A percentile compares a stretch with the other conserved stretches of the same genome.
Evolutionary conservation across 768 basidiomycete genomes (phyloP).

Genomic region (Pleurotus tuoliensis): DNA sequence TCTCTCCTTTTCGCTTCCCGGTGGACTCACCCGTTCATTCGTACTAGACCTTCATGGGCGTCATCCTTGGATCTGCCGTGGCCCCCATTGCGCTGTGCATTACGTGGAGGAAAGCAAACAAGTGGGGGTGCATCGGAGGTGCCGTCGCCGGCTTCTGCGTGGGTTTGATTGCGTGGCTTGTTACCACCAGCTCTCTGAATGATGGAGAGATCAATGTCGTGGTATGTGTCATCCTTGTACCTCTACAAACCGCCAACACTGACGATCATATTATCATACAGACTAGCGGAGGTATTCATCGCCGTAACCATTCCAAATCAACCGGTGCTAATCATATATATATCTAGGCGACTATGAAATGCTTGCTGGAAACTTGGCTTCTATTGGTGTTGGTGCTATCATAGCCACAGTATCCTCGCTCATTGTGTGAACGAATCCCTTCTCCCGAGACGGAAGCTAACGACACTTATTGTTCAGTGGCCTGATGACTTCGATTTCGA

Average conservation of each 20-base stretch:
- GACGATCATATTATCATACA: constrained; percentile 1
- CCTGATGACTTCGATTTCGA: constrained; percentile 84
- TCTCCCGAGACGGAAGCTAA: not conserved
- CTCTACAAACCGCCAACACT: not conserved
- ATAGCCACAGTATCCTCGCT: constrained; percentile 62
- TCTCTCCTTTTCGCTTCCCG: not conserved
- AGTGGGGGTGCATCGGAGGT: constrained; percentile 77
- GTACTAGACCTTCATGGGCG: constrained; percentile 79
- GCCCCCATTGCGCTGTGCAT: constrained; percentile 84
- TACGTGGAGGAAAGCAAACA: constrained; percentile 84
- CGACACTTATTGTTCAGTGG: constrained; percentile 37
- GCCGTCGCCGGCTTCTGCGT: constrained; percentile 63
- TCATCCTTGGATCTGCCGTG: constrained; percentile 80
- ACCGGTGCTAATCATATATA: not conserved
- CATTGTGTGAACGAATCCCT: constrained; percentile 40
- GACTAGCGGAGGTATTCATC: constrained; percentile 24
- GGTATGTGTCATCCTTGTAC: constrained; percentile 30
- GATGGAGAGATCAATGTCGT: constrained; percentile 65
- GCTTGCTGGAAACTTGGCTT: constrained; percentile 87
- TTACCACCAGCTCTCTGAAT: constrained; percentile 71
- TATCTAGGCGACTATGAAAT: constrained; percentile 55
- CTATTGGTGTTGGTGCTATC: constrained; percentile 78
- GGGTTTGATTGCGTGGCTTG: constrained; percentile 83
- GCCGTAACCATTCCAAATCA: not conserved
- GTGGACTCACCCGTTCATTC: not conserved